Evolutionary conservation across 305 asterid genomes (phyloP), one percentile per base, ranked within the genome.

Genomic region (Coffea humblotiana): DNA sequence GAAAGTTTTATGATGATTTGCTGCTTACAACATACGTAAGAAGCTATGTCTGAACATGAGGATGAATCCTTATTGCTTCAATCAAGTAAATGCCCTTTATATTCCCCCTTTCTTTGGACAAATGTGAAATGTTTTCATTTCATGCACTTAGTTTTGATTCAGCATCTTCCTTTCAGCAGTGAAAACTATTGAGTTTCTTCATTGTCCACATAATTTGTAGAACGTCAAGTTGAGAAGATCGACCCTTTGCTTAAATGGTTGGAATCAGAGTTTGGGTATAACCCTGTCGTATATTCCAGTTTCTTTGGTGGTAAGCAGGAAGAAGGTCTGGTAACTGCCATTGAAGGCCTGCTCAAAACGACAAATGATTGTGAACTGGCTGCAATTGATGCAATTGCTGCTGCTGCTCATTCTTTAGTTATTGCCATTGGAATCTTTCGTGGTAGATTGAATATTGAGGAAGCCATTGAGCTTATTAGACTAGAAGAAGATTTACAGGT

Each of bases 401-500:
- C 98, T 37, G 89, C 98, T 72, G 95, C 96, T 19, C 98, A 94
- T 85, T 96, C 99, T 75, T 79, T 96, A 85, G 79, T 85, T 64
- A 92, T 94, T 83, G 96, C 99, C 15, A 84, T 96, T 61, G 98
- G 90, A 77, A 74, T 94, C 37, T 82, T 82, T 80, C 91, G 89
- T 79, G 97, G 92, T 58, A 87, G 79, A 72, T 83, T 96, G 85
- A 85, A 83, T 56, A 88, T 96, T 51, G 94, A 92, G 82, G 93
- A 92, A 84, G 97, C 98, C 45, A 82, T 96, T 72, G 97, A 94
- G 87, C 84, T 94, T 87, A 85, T 92, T 83, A 89, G 98, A 86
- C 91, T 96, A 23, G 98, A 96, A 89, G 99, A 96, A 89, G 97
- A 96, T 86, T 82, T 91, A 72, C 99, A 96, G 93, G 97, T 92